A percentile compares a stretch with the other conserved stretches of the same genome.
Conservation (phyloP, 2,329 filamentous ascomycete genomes). For the Aphanoascus verrucosus region DNA sequence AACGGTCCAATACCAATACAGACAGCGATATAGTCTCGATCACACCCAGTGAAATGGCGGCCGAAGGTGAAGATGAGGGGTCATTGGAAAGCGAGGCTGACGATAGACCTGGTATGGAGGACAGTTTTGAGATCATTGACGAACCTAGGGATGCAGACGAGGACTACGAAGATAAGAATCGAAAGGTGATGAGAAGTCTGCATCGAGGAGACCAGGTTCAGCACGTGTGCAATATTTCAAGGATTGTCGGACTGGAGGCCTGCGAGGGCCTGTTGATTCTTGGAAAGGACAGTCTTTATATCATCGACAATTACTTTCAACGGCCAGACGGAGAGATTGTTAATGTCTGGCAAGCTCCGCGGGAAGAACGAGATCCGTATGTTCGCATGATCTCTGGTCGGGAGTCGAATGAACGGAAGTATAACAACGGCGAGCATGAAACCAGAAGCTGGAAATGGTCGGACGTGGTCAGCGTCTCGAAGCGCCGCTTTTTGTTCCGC, state of each 20-base stretch:
- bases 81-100: slow-evolving; percentile 26
- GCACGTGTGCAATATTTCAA: slow-evolving; percentile 87
- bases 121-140: slow-evolving; percentile 92
- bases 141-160: slow-evolving; percentile 79
- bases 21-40: slow-evolving; percentile 34
- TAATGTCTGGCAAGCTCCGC: slow-evolving; percentile 85
- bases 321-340: slow-evolving; percentile 92
- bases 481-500: slow-evolving; percentile 85
- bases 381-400: slow-evolving; percentile 83
- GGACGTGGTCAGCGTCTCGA: slow-evolving; percentile 90
- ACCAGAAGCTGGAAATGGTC: slow-evolving; percentile 88
- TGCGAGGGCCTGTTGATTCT: slow-evolving; percentile 88
- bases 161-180: slow-evolving; percentile 91
- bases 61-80: slow-evolving; percentile 26
- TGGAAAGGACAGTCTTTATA: slow-evolving; percentile 82
- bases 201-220: slow-evolving; percentile 86
- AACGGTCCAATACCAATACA: slow-evolving; percentile 31
- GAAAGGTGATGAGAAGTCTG: slow-evolving; percentile 90
- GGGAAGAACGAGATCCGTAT: slow-evolving; percentile 88
- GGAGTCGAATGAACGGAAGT: slow-evolving; percentile 50
- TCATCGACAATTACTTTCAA: slow-evolving; percentile 95
- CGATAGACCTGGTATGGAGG: slow-evolving; percentile 50
- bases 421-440: slow-evolving; percentile 57
- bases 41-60: slow-evolving; percentile 26
- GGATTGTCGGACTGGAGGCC: slow-evolving; percentile 85